Base-by-base conservation (phyloP, 192 early-diverging fungal genomes). In the Coemansia aciculifera region DNA sequence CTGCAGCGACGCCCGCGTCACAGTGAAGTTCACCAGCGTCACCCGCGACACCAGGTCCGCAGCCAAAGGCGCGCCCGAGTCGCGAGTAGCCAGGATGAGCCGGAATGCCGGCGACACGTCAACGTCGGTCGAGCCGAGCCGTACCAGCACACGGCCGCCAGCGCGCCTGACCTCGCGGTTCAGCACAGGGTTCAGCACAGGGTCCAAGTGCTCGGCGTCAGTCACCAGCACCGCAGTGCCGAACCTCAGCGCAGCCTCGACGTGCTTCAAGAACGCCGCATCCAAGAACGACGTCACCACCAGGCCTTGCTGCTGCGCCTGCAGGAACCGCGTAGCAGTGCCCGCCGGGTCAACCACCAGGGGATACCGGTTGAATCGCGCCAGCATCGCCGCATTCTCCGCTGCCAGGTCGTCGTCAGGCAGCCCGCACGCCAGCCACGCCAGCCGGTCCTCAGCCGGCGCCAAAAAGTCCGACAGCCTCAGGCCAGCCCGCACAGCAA, bases 11-110 rank as follows among this genome's bases (percentile, higher is more conserved):
- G 91, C 90, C 27, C 95, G 90, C 15, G 98, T 99, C 17, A 99
- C 93, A 1, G 97, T 96, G 72, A 99, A 99, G 89, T 99, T 99
- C 49, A 99, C 95, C 84, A 99, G 97, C 2, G 98, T 99, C 3
- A 98, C 96, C 44, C 98, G 91, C 70, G 90, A 92, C 86, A 92
- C 96, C 17, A 99, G 89, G 72, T 99, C 98, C 0, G 98, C 95
- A n/a, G 93, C 85, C 86, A 99, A 98, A 74, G 85, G 82, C 37
- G 95, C 92, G 3, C 93, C 90, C 13, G 98, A 93, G 73, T 99
- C 95, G 66, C 95, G 89, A 3, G 97, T 99, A 5, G 94, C 86
- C 71, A 99, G 74, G 85, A 96, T 97, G 24, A 99, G 78, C 3
- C 90, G 93, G 83, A 99, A 99, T 12, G 94, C 85, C 12, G 98